Conservation (phyloP, 2,329 filamentous ascomycete species). For the Talaromyces piceae region DNA sequence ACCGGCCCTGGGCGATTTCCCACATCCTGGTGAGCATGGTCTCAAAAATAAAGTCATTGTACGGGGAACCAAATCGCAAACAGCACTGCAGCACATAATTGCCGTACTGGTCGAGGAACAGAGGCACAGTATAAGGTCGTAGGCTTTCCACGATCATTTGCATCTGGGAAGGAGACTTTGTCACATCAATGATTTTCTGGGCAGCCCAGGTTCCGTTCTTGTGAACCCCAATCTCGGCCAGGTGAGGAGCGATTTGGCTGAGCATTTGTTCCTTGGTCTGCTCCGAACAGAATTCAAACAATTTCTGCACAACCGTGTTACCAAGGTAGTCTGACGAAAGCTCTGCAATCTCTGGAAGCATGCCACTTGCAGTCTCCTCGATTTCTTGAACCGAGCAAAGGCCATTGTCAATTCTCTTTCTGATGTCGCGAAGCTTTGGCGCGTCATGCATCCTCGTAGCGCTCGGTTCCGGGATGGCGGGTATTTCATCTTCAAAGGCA, state of each 20-base stretch:
- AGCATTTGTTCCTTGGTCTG: constrained; percentile 87
- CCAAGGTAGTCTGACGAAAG: constrained; percentile 92
- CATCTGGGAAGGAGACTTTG: constrained; percentile 78
- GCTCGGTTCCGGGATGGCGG: constrained; percentile 78
- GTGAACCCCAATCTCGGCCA: constrained; percentile 94
- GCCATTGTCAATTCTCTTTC: constrained; percentile 96
- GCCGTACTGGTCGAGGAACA: constrained; percentile 96
- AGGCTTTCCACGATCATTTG: constrained; percentile 74
- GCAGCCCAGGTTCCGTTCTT: constrained; percentile 99
- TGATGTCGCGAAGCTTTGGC: constrained; percentile 86
- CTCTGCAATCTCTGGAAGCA: constrained; percentile 95
- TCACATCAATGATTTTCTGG: constrained; percentile 98
- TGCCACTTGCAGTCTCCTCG: constrained; percentile 82
- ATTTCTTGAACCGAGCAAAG: constrained; percentile 79
- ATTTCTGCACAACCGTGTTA: constrained; percentile 98
- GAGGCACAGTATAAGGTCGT: constrained; percentile 75
- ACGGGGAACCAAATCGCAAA: constrained; percentile 79
- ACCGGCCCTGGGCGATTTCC: constrained; percentile 87
- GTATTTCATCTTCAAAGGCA: constrained; percentile 72
- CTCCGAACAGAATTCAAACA: constrained; percentile 95
- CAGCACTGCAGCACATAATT: constrained; percentile 98
- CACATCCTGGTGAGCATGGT: constrained; percentile 91
- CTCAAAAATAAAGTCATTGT: constrained; percentile 96
- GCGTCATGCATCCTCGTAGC: constrained; percentile 88
- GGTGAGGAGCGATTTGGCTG: constrained; percentile 74